phyloP scores from a whole-genome alignment of 495 filamentous ascomycete genomes.

The Aspergillus campestris region DNA sequence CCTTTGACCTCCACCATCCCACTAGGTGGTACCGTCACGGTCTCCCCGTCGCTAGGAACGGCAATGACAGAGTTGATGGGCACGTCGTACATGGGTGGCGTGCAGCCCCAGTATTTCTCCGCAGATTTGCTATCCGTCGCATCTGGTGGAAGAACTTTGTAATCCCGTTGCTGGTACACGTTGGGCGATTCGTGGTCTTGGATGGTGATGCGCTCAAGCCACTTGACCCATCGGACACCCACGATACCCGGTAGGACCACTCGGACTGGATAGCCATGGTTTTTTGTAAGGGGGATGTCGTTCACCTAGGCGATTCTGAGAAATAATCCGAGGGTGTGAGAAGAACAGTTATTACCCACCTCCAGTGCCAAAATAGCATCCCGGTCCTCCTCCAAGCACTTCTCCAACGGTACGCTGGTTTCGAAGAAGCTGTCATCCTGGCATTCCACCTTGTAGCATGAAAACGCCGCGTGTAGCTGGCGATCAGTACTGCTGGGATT shows the following conservation, averaged over 20 bases:
- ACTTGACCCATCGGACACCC: conserved; percentile 57
- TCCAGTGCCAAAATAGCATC: conserved; percentile 17
- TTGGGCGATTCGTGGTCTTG: conserved; percentile 48
- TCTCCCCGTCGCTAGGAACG: conserved; percentile 33
- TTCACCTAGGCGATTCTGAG: too few species aligned
- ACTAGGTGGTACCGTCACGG: conserved; percentile 20
- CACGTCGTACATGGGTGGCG: conserved; percentile 50
- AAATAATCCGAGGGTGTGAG: too few species aligned
- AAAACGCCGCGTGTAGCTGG: conserved; percentile 44
- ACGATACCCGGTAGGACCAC: conserved; percentile 54
- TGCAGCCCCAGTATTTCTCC: conserved; percentile 43
- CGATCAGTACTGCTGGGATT: neutral
- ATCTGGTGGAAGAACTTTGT: conserved; percentile 54
- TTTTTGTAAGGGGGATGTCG: conserved; percentile 41
- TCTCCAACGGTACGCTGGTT: conserved; percentile 38
- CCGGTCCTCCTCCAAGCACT: conserved; percentile 36
- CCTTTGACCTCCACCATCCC: conserved; percentile 41
- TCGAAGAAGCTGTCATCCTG: conserved; percentile 53
- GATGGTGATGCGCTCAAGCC: conserved; percentile 52
- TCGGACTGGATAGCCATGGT: conserved; percentile 54
- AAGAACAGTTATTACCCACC: conserved; percentile 16
- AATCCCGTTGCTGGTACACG: conserved; percentile 54
- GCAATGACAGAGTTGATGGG: conserved; percentile 53
- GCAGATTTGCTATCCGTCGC: conserved; percentile 43
- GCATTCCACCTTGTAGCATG: conserved; percentile 38